Base-by-base conservation (phyloP, 2,329 filamentous ascomycete species). In the Colletotrichum spinosum region DNA sequence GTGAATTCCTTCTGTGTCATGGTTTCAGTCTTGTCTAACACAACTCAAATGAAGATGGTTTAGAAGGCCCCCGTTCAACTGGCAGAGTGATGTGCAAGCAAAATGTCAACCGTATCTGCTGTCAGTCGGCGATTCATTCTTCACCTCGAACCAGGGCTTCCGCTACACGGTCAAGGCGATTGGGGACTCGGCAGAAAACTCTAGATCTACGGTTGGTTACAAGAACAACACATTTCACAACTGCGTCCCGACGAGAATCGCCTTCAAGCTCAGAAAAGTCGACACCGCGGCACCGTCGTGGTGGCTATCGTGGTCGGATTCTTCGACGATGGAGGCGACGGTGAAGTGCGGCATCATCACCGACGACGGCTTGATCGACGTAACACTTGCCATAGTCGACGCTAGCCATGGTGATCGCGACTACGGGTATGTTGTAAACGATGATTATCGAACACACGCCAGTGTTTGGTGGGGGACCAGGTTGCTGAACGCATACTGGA, bases 91-190 rank as follows among this genome's bases (percentile, higher is more conserved):
- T 9, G 17, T 45, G 39, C n/a, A 44, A 4, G 39, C 41, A 4
- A 41, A 55, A 12, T 55, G 41, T 15, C 52, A 55, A 33, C 52
- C 52, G 10, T 33, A 55, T 11, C 10, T 55, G 39, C 25, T 55
- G 8, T 10, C 52, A 4, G 52, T 55, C 25, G 52, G 52, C 10
- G 13, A 33, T n/a, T 55, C 52, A n/a, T 55, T 55, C 33, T 55
- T 17, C 25, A 55, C 52, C 1, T 55, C 52, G 12, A 38, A 55
- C 37, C 52, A 44, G 9, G 52, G 41, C 4, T 37, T 55, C 12
- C n/a, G 39, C 0, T 55, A 45, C 25, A 45, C 17, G 1, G 41
- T 55, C 7, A 55, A 37, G 41, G 17, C 9, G 13, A 55, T 55
- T 41, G 35, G 11, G 3, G 45, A 15, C 37, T 9, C 8, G 15